phyloP scores from a whole-genome alignment of 768 basidiomycete genomes.

The Guyanaporus albipodus region DNA sequence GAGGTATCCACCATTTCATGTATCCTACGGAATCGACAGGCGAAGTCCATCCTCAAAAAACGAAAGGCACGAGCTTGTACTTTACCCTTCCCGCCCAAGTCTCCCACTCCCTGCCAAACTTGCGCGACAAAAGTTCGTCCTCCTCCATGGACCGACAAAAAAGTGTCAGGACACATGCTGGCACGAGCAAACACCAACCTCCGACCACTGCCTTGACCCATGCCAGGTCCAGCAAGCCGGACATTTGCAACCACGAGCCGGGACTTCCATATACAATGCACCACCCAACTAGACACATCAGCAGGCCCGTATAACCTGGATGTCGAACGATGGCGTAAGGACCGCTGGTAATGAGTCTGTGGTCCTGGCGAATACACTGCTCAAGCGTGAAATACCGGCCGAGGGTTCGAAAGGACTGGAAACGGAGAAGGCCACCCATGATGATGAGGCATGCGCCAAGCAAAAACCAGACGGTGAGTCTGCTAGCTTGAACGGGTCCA shows the following conservation, averaged over 20 bases:
- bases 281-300: not conserved
- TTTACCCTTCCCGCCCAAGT: conserved; percentile 14
- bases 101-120: conserved; percentile 21
- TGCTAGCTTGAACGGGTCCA: conserved; percentile 8
- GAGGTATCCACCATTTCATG: too few relatives aligned
- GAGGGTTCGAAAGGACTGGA: conserved; percentile 10
- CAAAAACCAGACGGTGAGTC: conserved; percentile 1
- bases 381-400: conserved; percentile 21
- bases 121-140: conserved; percentile 13
- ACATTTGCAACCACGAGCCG: conserved; percentile 3
- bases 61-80: conserved; percentile 6
- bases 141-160: conserved; percentile 21
- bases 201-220: not conserved
- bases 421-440: conserved; percentile 3
- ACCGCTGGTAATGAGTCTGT: conserved; percentile 24
- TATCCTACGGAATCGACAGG: not conserved
- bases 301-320: conserved; percentile 21
- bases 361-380: conserved; percentile 17
- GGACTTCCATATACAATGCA: not conserved
- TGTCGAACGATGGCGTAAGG: conserved; percentile 29
- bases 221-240: not conserved
- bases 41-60: conserved; percentile 1
- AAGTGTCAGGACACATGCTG: not conserved
- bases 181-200: not conserved
- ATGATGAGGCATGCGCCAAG: conserved; percentile 6